Evolutionary conservation across 75 land plant species (phyloP).

Genomic region (Pseudotsuga menziesii): DNA sequence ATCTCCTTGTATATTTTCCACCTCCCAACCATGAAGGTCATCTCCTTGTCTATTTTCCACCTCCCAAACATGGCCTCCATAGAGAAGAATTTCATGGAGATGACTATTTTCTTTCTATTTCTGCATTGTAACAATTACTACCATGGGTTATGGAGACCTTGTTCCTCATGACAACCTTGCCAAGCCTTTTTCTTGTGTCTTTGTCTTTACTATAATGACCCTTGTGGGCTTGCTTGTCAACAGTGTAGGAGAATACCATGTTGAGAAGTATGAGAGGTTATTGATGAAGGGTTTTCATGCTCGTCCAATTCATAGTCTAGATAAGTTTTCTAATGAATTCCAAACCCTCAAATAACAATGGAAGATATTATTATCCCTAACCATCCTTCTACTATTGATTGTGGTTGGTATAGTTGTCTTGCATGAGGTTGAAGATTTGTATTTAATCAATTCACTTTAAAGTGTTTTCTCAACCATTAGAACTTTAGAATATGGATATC

Average conservation of each 20-base stretch:
- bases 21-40: too few species aligned
- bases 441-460: conserved; percentile 73
- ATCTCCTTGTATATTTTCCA: too few species aligned
- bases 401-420: conserved; percentile 50
- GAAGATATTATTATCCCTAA: conserved; percentile 26
- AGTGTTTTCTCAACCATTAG: conserved; percentile 88
- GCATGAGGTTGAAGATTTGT: conserved; percentile 43
- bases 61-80: too few species aligned
- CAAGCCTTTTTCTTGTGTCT: conserved; percentile 77
- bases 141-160: conserved; percentile 97
- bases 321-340: conserved; percentile 22
- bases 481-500: conserved; percentile 89
- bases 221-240: conserved; percentile 63
- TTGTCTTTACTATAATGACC: conserved; percentile 77
- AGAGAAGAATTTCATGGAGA: too few species aligned
- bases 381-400: conserved; percentile 34
- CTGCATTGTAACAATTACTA: conserved; percentile 90
- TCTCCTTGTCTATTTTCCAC: too few species aligned
- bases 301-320: conserved; percentile 8
- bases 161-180: conserved; percentile 52
- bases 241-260: conserved; percentile 70
- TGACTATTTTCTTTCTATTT: conserved; percentile 88
- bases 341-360: conserved; percentile 26
- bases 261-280: conserved; percentile 75
- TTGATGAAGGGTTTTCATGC: conserved; percentile 43